phyloP scores from a whole-genome alignment of 345 rosid genomes.

The Pseudoturritis turrita region DNA sequence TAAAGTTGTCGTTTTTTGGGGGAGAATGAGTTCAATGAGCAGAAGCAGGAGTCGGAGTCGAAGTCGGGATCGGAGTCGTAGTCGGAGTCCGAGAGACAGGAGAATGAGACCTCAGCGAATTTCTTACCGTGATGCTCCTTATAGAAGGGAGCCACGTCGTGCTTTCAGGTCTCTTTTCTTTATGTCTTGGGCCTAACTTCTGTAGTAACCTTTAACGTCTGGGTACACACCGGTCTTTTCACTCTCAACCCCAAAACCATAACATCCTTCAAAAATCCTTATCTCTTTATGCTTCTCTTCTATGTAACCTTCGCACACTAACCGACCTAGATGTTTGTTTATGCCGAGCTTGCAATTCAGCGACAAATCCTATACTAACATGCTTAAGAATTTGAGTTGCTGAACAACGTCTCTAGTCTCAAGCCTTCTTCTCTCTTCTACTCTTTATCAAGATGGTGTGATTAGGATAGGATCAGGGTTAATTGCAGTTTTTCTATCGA shows the following conservation, averaged over 20 bases:
- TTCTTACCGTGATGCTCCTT: slow-evolving; percentile 90
- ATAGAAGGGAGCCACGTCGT: slow-evolving; percentile 66
- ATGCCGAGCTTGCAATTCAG: not conserved
- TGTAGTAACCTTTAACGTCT: not conserved
- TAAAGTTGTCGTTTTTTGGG: not conserved
- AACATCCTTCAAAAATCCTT: not conserved
- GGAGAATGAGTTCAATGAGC: slow-evolving; percentile 44
- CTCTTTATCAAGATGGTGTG: not conserved
- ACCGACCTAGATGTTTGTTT: not conserved
- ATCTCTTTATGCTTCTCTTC: not conserved
- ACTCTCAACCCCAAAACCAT: not conserved
- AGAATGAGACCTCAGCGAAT: slow-evolving; percentile 77
- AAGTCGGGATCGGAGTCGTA: slow-evolving; percentile 73
- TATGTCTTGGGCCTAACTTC: slow-evolving; percentile 8
- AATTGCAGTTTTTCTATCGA: not conserved
- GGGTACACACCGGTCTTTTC: not conserved
- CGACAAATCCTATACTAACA: not conserved
- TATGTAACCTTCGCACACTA: not conserved
- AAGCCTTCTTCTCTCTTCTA: slow-evolving; percentile 1
- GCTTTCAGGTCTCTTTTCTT: slow-evolving; percentile 69
- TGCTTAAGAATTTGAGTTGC: not conserved
- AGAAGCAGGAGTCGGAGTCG: slow-evolving; percentile 68
- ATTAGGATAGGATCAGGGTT: not conserved
- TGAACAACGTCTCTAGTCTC: not conserved
- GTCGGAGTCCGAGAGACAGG: slow-evolving; percentile 86